phyloP scores from a whole-genome alignment of 164 flowering plant genomes.

The Vitis amurensis region DNA sequence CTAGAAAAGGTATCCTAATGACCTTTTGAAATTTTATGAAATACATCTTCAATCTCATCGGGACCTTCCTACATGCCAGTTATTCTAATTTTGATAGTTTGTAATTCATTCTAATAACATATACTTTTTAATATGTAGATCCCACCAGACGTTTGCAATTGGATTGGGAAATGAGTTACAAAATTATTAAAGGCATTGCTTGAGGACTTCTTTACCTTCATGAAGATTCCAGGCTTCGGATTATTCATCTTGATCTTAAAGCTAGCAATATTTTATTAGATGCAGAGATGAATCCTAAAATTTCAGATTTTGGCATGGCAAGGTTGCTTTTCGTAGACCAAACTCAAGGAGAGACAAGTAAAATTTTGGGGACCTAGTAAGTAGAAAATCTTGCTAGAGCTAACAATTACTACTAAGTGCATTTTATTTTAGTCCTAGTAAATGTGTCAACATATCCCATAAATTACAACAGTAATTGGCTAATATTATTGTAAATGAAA shows the following conservation, averaged over 20 bases:
- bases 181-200: constrained; percentile 46
- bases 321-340: constrained; percentile 31
- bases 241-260: constrained; percentile 52
- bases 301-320: constrained; percentile 54
- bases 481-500: no score
- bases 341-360: constrained; percentile 31
- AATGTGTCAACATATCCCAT: no score
- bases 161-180: constrained; percentile 30
- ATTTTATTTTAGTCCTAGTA: no score
- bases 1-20: no score
- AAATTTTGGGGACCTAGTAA: constrained; percentile 48
- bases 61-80: no score
- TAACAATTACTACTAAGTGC: no score
- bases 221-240: constrained; percentile 43
- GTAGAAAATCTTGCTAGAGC: background rate
- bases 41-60: no score
- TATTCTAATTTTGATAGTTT: no score
- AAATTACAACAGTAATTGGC: no score
- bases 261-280: constrained; percentile 43
- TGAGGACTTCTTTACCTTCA: constrained; percentile 54
- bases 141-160: background rate
- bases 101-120: background rate
- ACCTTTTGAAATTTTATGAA: no score
- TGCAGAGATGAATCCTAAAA: constrained; percentile 38
- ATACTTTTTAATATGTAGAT: constrained; percentile 12